Conservation (phyloP, 2,329 filamentous ascomycete species). For the Hymenoscyphus linearis region DNA sequence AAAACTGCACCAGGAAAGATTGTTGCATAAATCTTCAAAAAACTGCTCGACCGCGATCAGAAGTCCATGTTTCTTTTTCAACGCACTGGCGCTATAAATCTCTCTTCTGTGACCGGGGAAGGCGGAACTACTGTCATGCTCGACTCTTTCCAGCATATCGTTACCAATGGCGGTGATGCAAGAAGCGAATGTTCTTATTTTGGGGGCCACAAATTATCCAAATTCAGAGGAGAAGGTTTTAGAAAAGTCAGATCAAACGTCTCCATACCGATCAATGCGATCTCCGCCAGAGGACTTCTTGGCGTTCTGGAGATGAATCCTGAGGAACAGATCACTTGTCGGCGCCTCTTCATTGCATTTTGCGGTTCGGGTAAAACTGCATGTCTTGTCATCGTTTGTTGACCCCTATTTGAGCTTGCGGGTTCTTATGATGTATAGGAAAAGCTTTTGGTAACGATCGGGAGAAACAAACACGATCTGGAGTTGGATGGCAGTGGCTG, state of each 20-base stretch:
- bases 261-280: slow-evolving; percentile 10
- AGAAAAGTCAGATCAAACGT: slow-evolving; percentile 13
- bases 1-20: not conserved
- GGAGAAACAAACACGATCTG: not conserved
- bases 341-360: not conserved
- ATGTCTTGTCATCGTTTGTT: not conserved
- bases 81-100: not conserved
- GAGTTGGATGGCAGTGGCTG: not conserved
- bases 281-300: slow-evolving; percentile 8
- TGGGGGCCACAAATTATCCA: not conserved
- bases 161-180: not conserved
- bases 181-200: not conserved
- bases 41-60: not conserved
- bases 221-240: not conserved
- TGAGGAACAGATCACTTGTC: not conserved
- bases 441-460: not conserved
- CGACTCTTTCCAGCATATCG: slow-evolving; percentile 1
- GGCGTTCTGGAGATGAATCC: slow-evolving; percentile 7
- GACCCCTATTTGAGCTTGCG: not conserved
- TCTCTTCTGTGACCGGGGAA: not conserved
- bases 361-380: not conserved
- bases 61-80: not conserved
- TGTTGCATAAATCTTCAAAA: not conserved
- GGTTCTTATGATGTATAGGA: not conserved
- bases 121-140: slow-evolving; percentile 3